Evolutionary conservation across 352 stramenopile species (phyloP).

Genomic region (Globisporangium splendens): DNA sequence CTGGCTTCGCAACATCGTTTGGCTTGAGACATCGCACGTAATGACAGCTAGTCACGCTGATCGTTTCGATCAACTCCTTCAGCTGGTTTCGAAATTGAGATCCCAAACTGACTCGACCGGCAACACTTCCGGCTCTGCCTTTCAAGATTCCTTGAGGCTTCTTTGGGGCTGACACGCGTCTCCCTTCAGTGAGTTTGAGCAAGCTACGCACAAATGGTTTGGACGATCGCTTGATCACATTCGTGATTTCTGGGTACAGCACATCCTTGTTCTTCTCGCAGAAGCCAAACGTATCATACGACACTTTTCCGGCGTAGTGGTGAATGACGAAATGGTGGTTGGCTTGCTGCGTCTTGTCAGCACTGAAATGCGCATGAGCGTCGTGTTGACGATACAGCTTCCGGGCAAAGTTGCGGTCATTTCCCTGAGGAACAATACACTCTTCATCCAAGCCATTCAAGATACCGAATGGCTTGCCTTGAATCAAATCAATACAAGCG

Average conservation of each 20-base stretch:
- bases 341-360: slow-evolving; percentile 71
- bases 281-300: slow-evolving; percentile 93
- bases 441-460: slow-evolving; percentile 88
- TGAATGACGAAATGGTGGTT: slow-evolving; percentile 81
- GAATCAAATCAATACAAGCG: slow-evolving; percentile 88
- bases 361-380: slow-evolving; percentile 64
- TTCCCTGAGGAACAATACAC: slow-evolving; percentile 86
- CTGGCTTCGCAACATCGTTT: slow-evolving; percentile 92
- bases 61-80: slow-evolving; percentile 88
- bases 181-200: slow-evolving; percentile 23
- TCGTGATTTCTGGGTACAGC: slow-evolving; percentile 80
- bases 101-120: slow-evolving; percentile 63
- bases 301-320: slow-evolving; percentile 93
- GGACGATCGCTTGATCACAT: slow-evolving; percentile 65
- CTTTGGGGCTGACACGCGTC: slow-evolving; percentile 18
- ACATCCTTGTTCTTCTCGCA: slow-evolving; percentile 97
- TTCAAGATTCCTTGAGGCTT: slow-evolving; percentile 25
- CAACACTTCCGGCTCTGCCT: slow-evolving; percentile 25
- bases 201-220: slow-evolving; percentile 69
- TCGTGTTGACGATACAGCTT: slow-evolving; percentile 79
- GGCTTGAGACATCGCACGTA: slow-evolving; percentile 99
- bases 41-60: slow-evolving; percentile 93
- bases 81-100: slow-evolving; percentile 93
- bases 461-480: slow-evolving; percentile 79
- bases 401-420: slow-evolving; percentile 82